Evolutionary conservation across 2,329 filamentous ascomycete species (phyloP), one percentile per base, ranked within the genome.

Genomic region (Cucurbitaria berberidis): DNA sequence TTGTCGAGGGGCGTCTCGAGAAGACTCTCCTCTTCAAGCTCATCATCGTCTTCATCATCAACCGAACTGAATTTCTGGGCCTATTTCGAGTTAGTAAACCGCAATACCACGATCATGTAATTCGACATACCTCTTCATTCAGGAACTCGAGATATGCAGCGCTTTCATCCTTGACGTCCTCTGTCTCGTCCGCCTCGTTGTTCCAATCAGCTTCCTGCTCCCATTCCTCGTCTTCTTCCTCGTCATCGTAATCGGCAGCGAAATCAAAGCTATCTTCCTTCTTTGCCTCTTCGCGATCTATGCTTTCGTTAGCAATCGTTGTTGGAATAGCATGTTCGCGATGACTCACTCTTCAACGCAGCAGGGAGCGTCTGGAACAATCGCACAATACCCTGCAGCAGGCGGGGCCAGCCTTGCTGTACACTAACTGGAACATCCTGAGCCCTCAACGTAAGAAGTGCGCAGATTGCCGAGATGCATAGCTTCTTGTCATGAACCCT

Each of bases 401-500:
- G 81, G 67, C 95, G 85, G 8, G 93, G 93, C 95, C 95, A 99
- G 48, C 95, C 95, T 62, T 92, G 90, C 62, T 96, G 92, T 24
- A 99, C 90, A 69, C 93, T 98, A n/a, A 84, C 81, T 0, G 95
- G 95, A 7, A 99, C 89, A 68, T 96, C 89, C 47, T 90, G 87
- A 10, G 88, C 87, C 57, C 85, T 86, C 53, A 99, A 78, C 40
- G 87, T 90, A 45, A 99, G 84, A 10, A 99, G 85, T 5, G 91
- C 84, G 53, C 90, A 89, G 65, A 99, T 98, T 41, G 93, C 93
- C 16, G 93, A 90, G 66, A 99, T 97, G 58, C 91, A 97, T 22
- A 99, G 82, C 82, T 97, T 99, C 85, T 99, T 99, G 81, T 99
- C 95, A 74, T 99, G 95, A 2, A 99, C 95, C 36, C 95, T 86